Conservation (phyloP, 2,329 filamentous ascomycete genomes). For the Colletotrichum godetiae region DNA sequence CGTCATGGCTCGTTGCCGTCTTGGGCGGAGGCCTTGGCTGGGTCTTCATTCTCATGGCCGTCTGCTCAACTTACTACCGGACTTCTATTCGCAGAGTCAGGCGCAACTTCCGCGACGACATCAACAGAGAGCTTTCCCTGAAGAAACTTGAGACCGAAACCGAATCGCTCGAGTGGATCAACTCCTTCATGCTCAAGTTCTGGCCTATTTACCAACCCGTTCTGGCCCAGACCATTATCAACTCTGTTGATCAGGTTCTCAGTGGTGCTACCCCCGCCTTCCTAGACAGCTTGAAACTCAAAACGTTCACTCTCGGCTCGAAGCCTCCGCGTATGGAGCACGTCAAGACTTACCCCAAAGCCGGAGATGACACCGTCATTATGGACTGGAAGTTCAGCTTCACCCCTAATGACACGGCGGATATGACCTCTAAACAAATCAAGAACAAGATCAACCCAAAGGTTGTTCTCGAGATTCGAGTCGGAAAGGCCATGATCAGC, state of each 20-base stretch:
- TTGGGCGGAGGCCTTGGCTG: constrained; percentile 92
- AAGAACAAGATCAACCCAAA: constrained; percentile 98
- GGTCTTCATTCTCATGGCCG: constrained; percentile 92
- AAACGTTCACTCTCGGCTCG: constrained; percentile 91
- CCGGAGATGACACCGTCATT: constrained; percentile 92
- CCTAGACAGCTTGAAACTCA: constrained; percentile 91
- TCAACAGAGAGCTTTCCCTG: constrained; percentile 89
- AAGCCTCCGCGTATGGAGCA: constrained; percentile 97
- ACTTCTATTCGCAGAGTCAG: constrained; percentile 94
- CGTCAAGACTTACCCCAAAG: constrained; percentile 97
- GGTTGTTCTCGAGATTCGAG: constrained; percentile 90
- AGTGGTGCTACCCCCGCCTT: constrained; percentile 93
- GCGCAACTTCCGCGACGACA: constrained; percentile 95
- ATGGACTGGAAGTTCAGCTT: constrained; percentile 99
- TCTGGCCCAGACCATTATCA: constrained; percentile 90
- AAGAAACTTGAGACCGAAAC: constrained; percentile 88
- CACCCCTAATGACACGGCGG: constrained; percentile 91
- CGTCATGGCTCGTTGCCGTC: constrained; percentile 89
- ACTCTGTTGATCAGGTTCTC: constrained; percentile 94
- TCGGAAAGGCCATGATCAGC: constrained; percentile 96
- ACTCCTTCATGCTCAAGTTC: constrained; percentile 98
- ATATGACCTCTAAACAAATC: constrained; percentile 89
- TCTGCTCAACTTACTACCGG: constrained; percentile 94
- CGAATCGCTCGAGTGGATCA: constrained; percentile 98
- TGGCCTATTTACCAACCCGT: constrained; percentile 99